phyloP scores from a whole-genome alignment of 2,329 filamentous ascomycete genomes.

The Biscogniauxia marginata region DNA sequence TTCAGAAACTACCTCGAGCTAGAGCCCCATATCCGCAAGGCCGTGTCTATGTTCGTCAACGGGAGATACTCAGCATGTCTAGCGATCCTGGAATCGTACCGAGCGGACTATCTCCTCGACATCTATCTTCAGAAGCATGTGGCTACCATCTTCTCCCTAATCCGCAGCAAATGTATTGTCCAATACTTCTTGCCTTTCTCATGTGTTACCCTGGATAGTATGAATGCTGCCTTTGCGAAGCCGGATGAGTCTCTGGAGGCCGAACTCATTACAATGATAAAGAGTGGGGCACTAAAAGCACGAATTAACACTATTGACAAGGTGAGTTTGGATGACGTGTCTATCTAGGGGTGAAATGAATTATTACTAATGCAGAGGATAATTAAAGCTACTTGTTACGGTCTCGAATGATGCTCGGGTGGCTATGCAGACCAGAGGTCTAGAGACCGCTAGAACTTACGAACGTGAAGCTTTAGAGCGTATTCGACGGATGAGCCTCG shows the following conservation, averaged over 20 bases:
- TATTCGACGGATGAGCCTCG: conserved; percentile 73
- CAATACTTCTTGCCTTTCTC: conserved; percentile 93
- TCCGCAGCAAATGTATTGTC: conserved; percentile 88
- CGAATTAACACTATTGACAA: conserved; percentile 82
- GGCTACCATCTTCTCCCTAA: conserved; percentile 64
- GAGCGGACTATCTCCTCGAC: conserved; percentile 85
- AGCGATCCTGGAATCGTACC: conserved; percentile 76
- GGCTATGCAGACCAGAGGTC: conserved; percentile 67
- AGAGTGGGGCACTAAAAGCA: conserved; percentile 67
- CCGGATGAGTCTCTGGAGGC: conserved; percentile 62
- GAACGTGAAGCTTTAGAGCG: conserved; percentile 74
- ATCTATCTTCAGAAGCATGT: conserved; percentile 79
- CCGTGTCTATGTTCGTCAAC: conserved; percentile 84
- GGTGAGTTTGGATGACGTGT: conserved; percentile 39
- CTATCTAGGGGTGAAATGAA: not conserved
- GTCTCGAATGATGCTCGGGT: conserved; percentile 65
- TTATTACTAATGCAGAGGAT: conserved; percentile 19
- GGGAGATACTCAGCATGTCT: conserved; percentile 87
- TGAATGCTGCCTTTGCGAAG: conserved; percentile 73
- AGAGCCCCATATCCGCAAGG: conserved; percentile 90
- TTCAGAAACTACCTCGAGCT: conserved; percentile 90
- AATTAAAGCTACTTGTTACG: conserved; percentile 65
- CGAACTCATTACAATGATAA: conserved; percentile 79
- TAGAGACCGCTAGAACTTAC: conserved; percentile 68
- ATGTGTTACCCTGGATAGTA: conserved; percentile 74